Evolutionary conservation across 495 filamentous ascomycete genomes (phyloP).

Genomic region (Eremomyces bilateralis): DNA sequence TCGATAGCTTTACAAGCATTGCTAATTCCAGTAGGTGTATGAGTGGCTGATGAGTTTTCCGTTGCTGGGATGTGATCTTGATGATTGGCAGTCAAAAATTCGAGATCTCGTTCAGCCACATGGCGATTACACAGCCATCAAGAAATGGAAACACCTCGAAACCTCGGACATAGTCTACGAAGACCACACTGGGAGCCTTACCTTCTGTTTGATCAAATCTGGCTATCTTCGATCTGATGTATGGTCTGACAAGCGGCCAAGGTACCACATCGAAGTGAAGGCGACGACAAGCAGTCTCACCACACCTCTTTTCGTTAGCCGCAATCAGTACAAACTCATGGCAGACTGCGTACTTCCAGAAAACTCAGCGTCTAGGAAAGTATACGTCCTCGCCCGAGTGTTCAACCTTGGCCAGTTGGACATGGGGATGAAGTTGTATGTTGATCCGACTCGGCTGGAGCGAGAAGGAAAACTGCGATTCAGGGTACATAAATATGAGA

Average conservation of each 20-base stretch:
- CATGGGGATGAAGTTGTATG: slow-evolving; percentile 2
- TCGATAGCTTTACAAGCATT: neutral
- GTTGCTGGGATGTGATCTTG: neutral
- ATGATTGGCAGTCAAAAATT: slow-evolving; percentile 2
- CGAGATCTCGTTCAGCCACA: neutral
- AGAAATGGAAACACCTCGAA: neutral
- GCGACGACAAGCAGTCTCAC: slow-evolving; percentile 1
- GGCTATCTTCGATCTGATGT: slow-evolving; percentile 1
- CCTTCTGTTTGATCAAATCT: neutral
- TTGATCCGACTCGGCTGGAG: neutral
- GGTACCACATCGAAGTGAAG: slow-evolving; percentile 4
- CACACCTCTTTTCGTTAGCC: no score
- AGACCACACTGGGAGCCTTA: neutral
- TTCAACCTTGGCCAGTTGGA: neutral
- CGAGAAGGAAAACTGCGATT: neutral
- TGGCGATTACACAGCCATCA: neutral
- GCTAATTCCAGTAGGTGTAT: neutral
- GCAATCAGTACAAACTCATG: no score
- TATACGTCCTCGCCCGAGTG: slow-evolving; percentile 1
- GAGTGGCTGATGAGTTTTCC: slow-evolving; percentile 1
- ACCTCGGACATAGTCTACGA: slow-evolving; percentile 3
- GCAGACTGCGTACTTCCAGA: neutral
- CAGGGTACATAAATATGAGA: slow-evolving; percentile 1
- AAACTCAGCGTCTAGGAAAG: neutral
- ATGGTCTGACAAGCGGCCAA: neutral